Conservation (phyloP, 2,329 filamentous ascomycete species). For the Sporothrix humicola region DNA sequence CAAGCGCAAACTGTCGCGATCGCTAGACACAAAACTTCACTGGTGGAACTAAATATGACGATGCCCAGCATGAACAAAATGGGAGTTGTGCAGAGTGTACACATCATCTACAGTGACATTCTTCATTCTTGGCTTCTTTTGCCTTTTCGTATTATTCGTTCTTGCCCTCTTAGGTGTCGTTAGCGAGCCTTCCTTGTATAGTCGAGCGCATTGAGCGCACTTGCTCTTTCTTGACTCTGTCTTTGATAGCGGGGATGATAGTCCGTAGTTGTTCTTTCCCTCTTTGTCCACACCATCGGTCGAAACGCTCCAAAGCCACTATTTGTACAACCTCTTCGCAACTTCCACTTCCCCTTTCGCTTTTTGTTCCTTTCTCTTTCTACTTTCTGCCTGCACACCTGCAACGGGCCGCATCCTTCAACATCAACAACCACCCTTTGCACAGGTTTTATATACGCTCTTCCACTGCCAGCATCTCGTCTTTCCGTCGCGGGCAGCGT, state of each 20-base stretch:
- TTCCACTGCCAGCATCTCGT: neutral
- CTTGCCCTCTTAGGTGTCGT: neutral
- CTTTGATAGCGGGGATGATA: slow-evolving; percentile 11
- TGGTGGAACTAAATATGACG: neutral
- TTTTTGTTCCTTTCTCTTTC: neutral
- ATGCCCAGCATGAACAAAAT: neutral
- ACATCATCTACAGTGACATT: neutral
- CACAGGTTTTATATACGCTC: neutral
- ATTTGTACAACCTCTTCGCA: neutral
- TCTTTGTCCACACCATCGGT: neutral
- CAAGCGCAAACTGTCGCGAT: neutral
- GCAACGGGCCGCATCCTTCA: neutral
- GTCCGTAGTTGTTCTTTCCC: neutral
- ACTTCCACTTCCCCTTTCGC: neutral
- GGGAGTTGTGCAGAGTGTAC: too few relatives aligned
- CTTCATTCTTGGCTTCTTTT: neutral
- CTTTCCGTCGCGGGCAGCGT: neutral
- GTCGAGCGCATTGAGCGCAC: neutral
- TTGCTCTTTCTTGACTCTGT: neutral
- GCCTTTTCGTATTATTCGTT: neutral
- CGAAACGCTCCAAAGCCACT: too few relatives aligned
- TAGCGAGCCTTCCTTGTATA: slow-evolving; percentile 3
- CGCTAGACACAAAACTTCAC: neutral
- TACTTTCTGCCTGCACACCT: neutral
- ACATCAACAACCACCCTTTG: neutral